Percentiles rank a stretch among this genome's conserved stretches.
Evolutionary conservation across 306 rosid species (phyloP).

Genomic region (Lathyrus tuberosus): DNA sequence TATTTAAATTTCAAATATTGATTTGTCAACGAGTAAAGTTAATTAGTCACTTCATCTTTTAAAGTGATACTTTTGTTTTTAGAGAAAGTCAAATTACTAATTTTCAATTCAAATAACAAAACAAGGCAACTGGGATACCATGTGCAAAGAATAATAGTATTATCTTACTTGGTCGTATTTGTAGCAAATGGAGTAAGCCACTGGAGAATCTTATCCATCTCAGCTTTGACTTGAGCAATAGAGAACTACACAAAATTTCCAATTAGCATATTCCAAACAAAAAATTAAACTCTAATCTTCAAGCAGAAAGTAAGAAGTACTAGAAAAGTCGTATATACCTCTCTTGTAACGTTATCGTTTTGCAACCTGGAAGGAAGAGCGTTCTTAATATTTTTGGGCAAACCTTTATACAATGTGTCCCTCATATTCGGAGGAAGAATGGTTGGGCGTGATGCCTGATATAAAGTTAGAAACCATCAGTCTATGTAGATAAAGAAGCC

Average conservation of each 20-base stretch:
- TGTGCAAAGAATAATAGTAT: not conserved
- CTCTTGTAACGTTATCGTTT: constrained; percentile 48
- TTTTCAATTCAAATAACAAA: constrained; percentile 20
- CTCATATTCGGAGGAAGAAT: constrained; percentile 75
- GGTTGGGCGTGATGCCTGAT: constrained; percentile 78
- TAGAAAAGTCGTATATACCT: constrained; percentile 48
- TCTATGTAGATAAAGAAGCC: not conserved
- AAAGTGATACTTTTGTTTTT: not conserved
- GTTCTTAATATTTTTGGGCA: constrained; percentile 68
- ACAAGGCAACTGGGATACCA: not conserved
- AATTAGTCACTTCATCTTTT: not conserved
- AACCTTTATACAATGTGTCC: constrained; percentile 75
- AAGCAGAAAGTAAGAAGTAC: constrained; percentile 3
- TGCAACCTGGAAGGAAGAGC: constrained; percentile 66
- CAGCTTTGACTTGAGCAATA: constrained; percentile 61
- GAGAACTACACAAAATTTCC: constrained; percentile 55
- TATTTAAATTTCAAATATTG: no score
- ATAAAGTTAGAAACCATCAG: constrained; percentile 6
- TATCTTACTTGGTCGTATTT: constrained; percentile 76
- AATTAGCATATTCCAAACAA: constrained; percentile 30
- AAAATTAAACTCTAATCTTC: constrained; percentile 18
- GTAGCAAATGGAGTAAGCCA: constrained; percentile 89
- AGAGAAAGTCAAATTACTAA: not conserved
- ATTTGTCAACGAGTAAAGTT: not conserved
- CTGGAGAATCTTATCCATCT: constrained; percentile 71